These are phyloP conservation scores for Exophiala xenobiotica DNA, from an alignment of 2,329 filamentous ascomycete genomes.

Conservation along the genomic window DNA sequence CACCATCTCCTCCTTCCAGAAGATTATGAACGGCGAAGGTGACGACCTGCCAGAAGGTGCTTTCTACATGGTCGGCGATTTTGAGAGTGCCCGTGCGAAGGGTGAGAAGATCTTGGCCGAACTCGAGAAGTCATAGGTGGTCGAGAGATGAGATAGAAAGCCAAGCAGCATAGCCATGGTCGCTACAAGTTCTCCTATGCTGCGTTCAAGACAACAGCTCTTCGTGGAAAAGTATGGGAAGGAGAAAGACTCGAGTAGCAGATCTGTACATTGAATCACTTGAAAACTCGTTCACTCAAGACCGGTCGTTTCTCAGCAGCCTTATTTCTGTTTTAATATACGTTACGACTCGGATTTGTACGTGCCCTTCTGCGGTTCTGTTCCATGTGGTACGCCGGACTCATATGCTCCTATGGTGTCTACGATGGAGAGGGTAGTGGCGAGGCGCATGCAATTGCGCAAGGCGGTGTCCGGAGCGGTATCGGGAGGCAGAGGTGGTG, in stretches of 20 bases:
- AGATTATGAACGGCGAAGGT: slow-evolving; percentile 90
- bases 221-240: background rate
- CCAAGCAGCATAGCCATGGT: slow-evolving; percentile 4
- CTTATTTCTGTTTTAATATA: too few species aligned
- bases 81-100: slow-evolving; percentile 89
- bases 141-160: slow-evolving; percentile 1
- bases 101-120: slow-evolving; percentile 99
- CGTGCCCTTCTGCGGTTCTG: too few species aligned
- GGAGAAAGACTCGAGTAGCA: background rate
- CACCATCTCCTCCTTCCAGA: slow-evolving; percentile 96
- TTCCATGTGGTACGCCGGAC: too few species aligned
- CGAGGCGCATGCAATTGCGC: too few species aligned
- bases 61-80: slow-evolving; percentile 98
- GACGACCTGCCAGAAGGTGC: slow-evolving; percentile 90
- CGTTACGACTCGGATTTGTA: too few species aligned
- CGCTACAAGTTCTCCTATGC: background rate
- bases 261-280: slow-evolving; percentile 14
- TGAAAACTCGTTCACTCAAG: slow-evolving; percentile 9
- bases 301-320: too few species aligned
- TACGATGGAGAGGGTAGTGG: too few species aligned
- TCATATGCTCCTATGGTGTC: too few species aligned
- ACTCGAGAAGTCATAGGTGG: slow-evolving; percentile 63
- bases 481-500: too few species aligned
- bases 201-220: background rate
- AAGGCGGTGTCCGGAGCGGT: too few species aligned